Evolutionary conservation across 2,329 filamentous ascomycete species (phyloP).

Genomic region (Alternaria infectoria): DNA sequence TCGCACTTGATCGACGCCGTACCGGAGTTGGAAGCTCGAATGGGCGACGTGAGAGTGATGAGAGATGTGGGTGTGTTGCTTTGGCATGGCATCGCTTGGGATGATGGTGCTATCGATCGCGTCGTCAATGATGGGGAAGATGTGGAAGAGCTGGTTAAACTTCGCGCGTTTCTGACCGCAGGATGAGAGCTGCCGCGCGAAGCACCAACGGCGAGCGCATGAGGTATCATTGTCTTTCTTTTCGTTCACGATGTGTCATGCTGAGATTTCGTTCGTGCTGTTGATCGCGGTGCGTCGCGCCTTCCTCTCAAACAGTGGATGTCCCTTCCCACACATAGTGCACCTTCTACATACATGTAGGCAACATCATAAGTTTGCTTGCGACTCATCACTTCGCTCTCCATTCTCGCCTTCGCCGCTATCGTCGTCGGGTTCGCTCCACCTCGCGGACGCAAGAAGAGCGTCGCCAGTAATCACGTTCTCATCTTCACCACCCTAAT

Average conservation of each 20-base stretch:
- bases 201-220: neutral
- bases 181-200: neutral
- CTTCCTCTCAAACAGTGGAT: constrained; percentile 3
- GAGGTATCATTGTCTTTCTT: neutral
- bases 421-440: neutral
- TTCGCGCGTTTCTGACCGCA: constrained; percentile 51
- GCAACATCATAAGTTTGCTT: constrained; percentile 9
- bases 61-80: constrained; percentile 64
- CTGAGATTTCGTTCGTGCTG: neutral
- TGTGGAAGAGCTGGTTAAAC: constrained; percentile 59
- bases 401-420: neutral
- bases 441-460: neutral
- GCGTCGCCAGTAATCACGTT: neutral
- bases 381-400: neutral
- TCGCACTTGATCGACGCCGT: constrained; percentile 43
- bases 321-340: constrained; percentile 15
- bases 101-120: constrained; percentile 64
- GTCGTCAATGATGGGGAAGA: constrained; percentile 62
- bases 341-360: constrained; percentile 21
- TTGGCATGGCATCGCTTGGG: constrained; percentile 70
- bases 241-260: neutral
- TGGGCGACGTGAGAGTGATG: constrained; percentile 52
- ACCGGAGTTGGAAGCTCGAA: constrained; percentile 43
- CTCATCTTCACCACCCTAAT: neutral
- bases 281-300: neutral